These are phyloP conservation scores for Xylaria sp. DNA, from an alignment of 2,329 filamentous ascomycete genomes.

Conservation along the genomic window DNA sequence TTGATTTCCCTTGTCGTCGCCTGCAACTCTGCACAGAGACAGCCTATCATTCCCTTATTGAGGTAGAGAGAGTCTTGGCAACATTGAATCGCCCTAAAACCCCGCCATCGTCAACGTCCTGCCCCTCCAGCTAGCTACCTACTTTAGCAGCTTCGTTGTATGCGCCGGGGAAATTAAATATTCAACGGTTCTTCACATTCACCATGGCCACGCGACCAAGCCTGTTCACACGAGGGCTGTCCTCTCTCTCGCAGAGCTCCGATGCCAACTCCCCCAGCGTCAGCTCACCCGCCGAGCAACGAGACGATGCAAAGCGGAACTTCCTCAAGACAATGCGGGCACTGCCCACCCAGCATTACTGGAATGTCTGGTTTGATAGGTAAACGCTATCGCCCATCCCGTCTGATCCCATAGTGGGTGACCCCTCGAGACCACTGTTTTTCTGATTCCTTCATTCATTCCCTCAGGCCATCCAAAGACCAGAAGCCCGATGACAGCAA, in stretches of 20 bases:
- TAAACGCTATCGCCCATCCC: slow-evolving; percentile 47
- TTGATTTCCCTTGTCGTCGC: background rate
- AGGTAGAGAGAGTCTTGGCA: slow-evolving; percentile 35
- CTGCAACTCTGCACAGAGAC: background rate
- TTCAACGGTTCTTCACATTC: slow-evolving; percentile 8
- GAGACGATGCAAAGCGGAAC: slow-evolving; percentile 85
- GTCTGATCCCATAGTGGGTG: background rate
- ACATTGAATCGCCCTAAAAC: slow-evolving; percentile 33
- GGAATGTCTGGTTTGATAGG: slow-evolving; percentile 77
- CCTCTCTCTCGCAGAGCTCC: slow-evolving; percentile 68
- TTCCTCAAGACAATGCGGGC: slow-evolving; percentile 79
- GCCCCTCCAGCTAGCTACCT: background rate
- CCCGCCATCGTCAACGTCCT: slow-evolving; percentile 31
- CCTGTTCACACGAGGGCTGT: slow-evolving; percentile 72
- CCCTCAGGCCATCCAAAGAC: slow-evolving; percentile 57
- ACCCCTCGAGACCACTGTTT: background rate
- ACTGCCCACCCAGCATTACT: slow-evolving; percentile 82
- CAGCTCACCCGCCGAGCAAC: slow-evolving; percentile 76
- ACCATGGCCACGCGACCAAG: slow-evolving; percentile 67
- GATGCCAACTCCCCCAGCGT: slow-evolving; percentile 69
- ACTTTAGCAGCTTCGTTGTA: slow-evolving; percentile 5
- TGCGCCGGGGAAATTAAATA: slow-evolving; percentile 24
- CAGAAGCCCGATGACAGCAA: slow-evolving; percentile 55
- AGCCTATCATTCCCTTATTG: slow-evolving; percentile 18
- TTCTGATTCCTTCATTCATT: slow-evolving; percentile 14